phyloP scores from a whole-genome alignment of 805 yeast species.

The Ogataea minuta region DNA sequence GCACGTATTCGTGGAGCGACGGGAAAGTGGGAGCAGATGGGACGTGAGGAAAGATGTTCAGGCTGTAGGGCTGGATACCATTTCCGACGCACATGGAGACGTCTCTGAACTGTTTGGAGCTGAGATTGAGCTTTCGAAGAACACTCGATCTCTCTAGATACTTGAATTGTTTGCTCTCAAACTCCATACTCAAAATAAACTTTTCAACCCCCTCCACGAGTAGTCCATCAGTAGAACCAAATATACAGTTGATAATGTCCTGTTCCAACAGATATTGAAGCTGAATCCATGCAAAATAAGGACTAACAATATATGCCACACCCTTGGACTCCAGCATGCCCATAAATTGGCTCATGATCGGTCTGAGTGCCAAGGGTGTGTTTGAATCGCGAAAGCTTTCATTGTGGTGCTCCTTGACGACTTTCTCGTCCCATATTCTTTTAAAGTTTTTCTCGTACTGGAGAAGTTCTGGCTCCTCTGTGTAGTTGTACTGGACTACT shows the following conservation, averaged over 20 bases:
- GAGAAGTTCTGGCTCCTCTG: conserved; percentile 26
- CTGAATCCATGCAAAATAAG: conserved; percentile 79
- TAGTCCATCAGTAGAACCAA: conserved; percentile 80
- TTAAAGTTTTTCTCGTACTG: conserved; percentile 44
- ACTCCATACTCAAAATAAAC: conserved; percentile 70
- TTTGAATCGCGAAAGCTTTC: conserved; percentile 54
- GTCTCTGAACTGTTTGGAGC: conserved; percentile 70
- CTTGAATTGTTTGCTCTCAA: conserved; percentile 61
- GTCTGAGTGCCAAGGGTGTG: conserved; percentile 48
- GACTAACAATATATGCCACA: conserved; percentile 73
- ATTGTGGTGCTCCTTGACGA: conserved; percentile 28
- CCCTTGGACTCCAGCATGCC: conserved; percentile 52
- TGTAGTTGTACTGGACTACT: conserved; percentile 29
- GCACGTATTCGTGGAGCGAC: conserved; percentile 33
- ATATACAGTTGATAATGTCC: conserved; percentile 65
- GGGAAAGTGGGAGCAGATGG: conserved; percentile 27
- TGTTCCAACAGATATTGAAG: conserved; percentile 64
- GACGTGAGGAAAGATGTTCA: conserved; percentile 49
- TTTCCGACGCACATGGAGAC: conserved; percentile 78
- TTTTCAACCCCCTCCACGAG: conserved; percentile 59
- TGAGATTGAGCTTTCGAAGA: conserved; percentile 56
- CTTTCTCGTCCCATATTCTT: conserved; percentile 45
- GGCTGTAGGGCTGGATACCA: conserved; percentile 62
- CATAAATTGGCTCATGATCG: conserved; percentile 55
- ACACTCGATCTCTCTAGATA: conserved; percentile 60